Evolutionary conservation across 192 early-diverging fungal species (phyloP).

Genomic region (Mortierella hygrophila): DNA sequence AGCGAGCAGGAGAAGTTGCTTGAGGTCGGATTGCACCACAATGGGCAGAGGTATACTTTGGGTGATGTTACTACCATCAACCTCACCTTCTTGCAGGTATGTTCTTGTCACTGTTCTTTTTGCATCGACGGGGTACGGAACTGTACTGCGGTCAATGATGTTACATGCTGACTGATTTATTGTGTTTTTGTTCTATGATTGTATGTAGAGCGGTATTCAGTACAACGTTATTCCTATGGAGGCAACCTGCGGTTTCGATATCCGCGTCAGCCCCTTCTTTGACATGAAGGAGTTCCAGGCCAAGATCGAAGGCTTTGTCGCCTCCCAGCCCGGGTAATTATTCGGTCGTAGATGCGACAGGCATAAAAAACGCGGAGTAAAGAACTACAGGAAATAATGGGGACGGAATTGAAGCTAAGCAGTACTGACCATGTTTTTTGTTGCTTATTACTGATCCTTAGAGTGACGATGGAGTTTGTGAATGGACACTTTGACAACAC

Average conservation of each 20-base stretch:
- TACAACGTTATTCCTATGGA: constrained; percentile 85
- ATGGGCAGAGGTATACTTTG: constrained; percentile 67
- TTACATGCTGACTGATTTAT: neutral
- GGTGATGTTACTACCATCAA: constrained; percentile 89
- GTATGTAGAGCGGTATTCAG: constrained; percentile 71
- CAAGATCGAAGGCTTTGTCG: constrained; percentile 58
- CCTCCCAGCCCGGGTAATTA: constrained; percentile 60
- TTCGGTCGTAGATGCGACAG: neutral
- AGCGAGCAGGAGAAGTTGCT: constrained; percentile 71
- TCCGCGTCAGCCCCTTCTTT: constrained; percentile 78
- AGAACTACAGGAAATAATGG: neutral
- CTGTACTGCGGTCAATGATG: too few species aligned
- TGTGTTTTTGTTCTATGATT: neutral
- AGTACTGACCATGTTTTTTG: neutral
- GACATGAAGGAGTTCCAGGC: constrained; percentile 74
- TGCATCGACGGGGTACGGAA: neutral
- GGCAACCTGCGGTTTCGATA: constrained; percentile 78
- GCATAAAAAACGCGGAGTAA: neutral
- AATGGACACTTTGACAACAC: constrained; percentile 72
- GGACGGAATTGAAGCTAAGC: too few species aligned
- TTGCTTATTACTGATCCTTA: constrained; percentile 37
- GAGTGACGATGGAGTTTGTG: constrained; percentile 73
- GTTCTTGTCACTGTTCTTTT: neutral
- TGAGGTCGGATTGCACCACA: constrained; percentile 60
- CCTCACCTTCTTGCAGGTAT: constrained; percentile 77